These are phyloP conservation scores for Stentor roeselii DNA, from an alignment of 73 alveolate species.

Conservation along the genomic window DNA sequence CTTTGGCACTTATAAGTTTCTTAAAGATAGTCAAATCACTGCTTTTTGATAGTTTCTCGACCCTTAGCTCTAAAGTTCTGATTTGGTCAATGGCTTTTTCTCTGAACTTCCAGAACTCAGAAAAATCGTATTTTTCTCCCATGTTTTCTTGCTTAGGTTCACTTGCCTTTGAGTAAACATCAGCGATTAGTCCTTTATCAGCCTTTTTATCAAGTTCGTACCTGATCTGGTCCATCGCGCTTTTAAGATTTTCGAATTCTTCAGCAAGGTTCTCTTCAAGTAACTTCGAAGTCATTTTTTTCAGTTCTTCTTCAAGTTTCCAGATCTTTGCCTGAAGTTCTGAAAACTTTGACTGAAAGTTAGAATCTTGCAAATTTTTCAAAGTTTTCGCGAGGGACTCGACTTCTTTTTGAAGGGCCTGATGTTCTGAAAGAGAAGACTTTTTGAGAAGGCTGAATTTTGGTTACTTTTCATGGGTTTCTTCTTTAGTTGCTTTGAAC, in stretches of 20 bases:
- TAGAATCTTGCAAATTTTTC: not conserved
- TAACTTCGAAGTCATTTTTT: not conserved
- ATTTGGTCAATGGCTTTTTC: slow-evolving; percentile 24
- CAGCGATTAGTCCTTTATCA: not conserved
- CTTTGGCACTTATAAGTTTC: slow-evolving; percentile 12
- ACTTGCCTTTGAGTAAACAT: not conserved
- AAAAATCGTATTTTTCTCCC: not conserved
- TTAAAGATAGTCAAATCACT: not conserved
- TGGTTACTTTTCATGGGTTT: not conserved
- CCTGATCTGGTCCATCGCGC: not conserved
- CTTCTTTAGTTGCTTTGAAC: not conserved
- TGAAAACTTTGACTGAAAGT: not conserved
- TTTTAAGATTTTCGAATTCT: not conserved
- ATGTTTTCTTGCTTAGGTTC: too few species aligned
- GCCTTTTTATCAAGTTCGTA: not conserved
- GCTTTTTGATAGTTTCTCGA: slow-evolving; percentile 5
- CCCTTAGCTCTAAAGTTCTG: not conserved
- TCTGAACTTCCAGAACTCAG: not conserved
- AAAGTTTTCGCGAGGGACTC: too few species aligned
- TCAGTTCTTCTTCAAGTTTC: not conserved
- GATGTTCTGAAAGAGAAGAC: too few species aligned
- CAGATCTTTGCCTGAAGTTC: not conserved
- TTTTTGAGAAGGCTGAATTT: too few species aligned
- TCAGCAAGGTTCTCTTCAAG: not conserved
- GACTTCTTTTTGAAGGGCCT: too few species aligned